Base-by-base conservation (phyloP, 768 basidiomycete genomes). In the Clavaria fumosa region DNA sequence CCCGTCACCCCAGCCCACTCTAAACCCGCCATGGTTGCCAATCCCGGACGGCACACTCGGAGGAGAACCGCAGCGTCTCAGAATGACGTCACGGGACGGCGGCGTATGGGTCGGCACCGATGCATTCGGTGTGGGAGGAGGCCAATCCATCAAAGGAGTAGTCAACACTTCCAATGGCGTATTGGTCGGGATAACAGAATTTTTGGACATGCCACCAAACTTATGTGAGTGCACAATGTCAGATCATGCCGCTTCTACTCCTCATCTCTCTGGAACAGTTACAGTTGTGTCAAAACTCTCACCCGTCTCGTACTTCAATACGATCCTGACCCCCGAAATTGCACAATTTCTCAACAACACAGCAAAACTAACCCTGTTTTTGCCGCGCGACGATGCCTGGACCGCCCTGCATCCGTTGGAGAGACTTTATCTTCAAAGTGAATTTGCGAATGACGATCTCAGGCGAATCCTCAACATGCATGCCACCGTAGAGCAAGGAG, bases 371-470 rank as follows among this genome's bases (percentile, higher is more conserved):
- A 95, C 95, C 0, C 47, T 97, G 20, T 99, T 99, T 54, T 70
- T 93, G 5, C 93, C 95, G 1, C 65, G 80, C 18, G 70, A 95
- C 53, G 57, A 69, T 23, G 95, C 93, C 9, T 97, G 88, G 78
- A 58, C 75, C n/a, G 58, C 56, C 7, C 61, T 99, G 23, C 69
- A 84, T 43, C 66, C 63, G 6, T 69, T 85, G 35, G 90, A 97
- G 53, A 72, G 78, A 31, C 54, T 82, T 3, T 99, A 95, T 54
- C 66, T 99, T 9, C 84, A 91, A 58, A 89, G 84, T 47, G 73
- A 75, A 42, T 93, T 80, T 47, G 85, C 91, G 1, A 61, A 69
- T 10, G 75, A 82, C 45, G 95, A 95, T 49, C 63, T 93, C 15
- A 59, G 58, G 9, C 72, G 71, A 31, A 83, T 97, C 35, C 50